Evolutionary conservation across 805 yeast genomes (phyloP), one percentile per base, ranked within the genome.

Genomic region (Teunomyces pallodes): DNA sequence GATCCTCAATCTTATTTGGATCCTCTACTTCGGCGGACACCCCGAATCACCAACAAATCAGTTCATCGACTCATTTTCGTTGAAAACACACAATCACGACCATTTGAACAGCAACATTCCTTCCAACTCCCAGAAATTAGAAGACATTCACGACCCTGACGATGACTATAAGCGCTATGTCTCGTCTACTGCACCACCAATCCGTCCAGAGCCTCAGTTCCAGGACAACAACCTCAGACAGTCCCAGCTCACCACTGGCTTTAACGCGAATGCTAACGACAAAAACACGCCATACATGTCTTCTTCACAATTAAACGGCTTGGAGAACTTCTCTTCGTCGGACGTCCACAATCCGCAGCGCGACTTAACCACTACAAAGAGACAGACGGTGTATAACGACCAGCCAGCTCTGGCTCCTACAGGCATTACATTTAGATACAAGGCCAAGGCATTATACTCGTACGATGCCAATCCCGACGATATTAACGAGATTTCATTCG

Each of bases 391-490:
- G 31, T 61, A 54, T 31, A 55, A 54, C 44, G 68, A 62, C 17
- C 64, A 61, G 53, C 49, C 58, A 46, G 32, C 51, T 51, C 45
- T 40, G 45, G 40, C 33, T 35, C 49, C 31, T 43, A 48, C 16
- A 47, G 46, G 48, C 27, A 28, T 54, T 31, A 81, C 79, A 49
- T 92, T 88, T 70, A 90, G 95, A 42, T 87, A 87, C 63, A 79
- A 83, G 49, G 99, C 97, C 7, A 80, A 81, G 56, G 97, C 97
- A 0, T 75, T 92, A 45, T 94, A 90, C 65, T 78, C 86, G 42
- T 92, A 94, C 65, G 83, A 83, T 45, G 97, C 97, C 5, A 90
- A 87, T 59, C 94, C 92, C 1, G 95, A 86, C 49, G 99, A 92
- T 66, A 90, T 86, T 53, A 90, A 91, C 61, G 99, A 92, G 70